Evolutionary conservation across 73 alveolate genomes (phyloP).

Genomic region (Effrenium voratum): DNA sequence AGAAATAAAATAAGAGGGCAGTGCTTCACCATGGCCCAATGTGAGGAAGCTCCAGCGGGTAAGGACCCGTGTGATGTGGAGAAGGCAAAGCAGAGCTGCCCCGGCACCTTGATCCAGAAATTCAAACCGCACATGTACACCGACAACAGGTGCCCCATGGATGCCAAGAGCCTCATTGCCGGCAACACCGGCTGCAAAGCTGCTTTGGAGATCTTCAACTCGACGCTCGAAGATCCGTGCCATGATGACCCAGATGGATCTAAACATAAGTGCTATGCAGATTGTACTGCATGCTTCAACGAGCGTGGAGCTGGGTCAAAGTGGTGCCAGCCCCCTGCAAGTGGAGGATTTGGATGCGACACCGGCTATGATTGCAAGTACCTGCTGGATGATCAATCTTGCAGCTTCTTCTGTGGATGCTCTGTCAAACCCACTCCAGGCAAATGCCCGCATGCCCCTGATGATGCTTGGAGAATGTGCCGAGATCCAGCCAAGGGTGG

Average conservation of each 20-base stretch:
- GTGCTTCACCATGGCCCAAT: conserved; percentile 18
- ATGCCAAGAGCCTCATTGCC: conserved; percentile 9
- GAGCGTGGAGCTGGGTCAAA: neutral
- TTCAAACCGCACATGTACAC: neutral
- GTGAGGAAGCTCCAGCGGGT: neutral
- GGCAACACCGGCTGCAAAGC: neutral
- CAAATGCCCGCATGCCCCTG: neutral
- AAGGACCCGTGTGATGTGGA: conserved; percentile 30
- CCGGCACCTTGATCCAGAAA: neutral
- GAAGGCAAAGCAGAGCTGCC: neutral
- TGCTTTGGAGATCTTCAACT: neutral
- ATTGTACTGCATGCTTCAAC: neutral
- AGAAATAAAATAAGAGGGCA: neutral
- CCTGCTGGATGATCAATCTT: conserved; percentile 10
- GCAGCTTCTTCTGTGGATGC: conserved; percentile 6
- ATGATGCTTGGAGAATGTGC: conserved; percentile 17
- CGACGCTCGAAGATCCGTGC: neutral
- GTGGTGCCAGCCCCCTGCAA: conserved; percentile 23
- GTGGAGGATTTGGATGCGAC: conserved; percentile 44
- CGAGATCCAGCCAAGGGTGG: conserved; percentile 36
- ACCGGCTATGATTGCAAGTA: conserved; percentile 18
- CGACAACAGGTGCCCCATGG: conserved; percentile 37
- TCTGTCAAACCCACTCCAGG: conserved; percentile 8
- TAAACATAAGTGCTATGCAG: neutral
- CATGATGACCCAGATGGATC: neutral